Conservation (phyloP, 495 filamentous ascomycete species). For the Chaetomium cochliodes region DNA sequence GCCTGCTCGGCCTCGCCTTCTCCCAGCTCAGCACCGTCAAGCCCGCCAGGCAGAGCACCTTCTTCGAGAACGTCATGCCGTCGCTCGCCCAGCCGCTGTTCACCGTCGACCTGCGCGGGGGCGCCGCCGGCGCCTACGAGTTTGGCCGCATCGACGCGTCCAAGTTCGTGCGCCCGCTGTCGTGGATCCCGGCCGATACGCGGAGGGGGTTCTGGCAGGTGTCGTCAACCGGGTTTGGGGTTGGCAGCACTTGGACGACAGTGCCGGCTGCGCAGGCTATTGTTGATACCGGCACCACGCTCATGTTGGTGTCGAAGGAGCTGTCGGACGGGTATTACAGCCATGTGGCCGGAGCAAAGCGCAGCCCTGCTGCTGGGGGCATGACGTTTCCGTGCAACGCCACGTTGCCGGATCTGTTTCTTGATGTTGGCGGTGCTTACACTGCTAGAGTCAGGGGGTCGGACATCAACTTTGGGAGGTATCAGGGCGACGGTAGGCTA, state of each 20-base stretch:
- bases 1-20: slow-evolving; percentile 78
- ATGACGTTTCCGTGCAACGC: slow-evolving; percentile 65
- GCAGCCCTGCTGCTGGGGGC: slow-evolving; percentile 53
- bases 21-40: slow-evolving; percentile 69
- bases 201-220: slow-evolving; percentile 76
- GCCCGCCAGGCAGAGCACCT: slow-evolving; percentile 68
- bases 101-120: slow-evolving; percentile 64
- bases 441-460: slow-evolving; percentile 65
- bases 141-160: slow-evolving; percentile 68
- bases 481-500: slow-evolving; percentile 49
- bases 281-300: slow-evolving; percentile 71
- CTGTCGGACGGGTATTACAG: slow-evolving; percentile 63
- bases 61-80: slow-evolving; percentile 72
- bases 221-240: slow-evolving; percentile 54
- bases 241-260: slow-evolving; percentile 45
- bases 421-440: slow-evolving; percentile 60
- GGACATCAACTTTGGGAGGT: slow-evolving; percentile 63
- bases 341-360: slow-evolving; percentile 56
- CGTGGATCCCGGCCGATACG: slow-evolving; percentile 62
- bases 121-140: slow-evolving; percentile 66
- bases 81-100: slow-evolving; percentile 67
- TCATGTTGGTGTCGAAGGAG: slow-evolving; percentile 65
- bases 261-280: slow-evolving; percentile 55
- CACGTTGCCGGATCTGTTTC: slow-evolving; percentile 60
- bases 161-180: slow-evolving; percentile 64